phyloP scores from a whole-genome alignment of 306 rosid species.

The Lupinus albus region DNA sequence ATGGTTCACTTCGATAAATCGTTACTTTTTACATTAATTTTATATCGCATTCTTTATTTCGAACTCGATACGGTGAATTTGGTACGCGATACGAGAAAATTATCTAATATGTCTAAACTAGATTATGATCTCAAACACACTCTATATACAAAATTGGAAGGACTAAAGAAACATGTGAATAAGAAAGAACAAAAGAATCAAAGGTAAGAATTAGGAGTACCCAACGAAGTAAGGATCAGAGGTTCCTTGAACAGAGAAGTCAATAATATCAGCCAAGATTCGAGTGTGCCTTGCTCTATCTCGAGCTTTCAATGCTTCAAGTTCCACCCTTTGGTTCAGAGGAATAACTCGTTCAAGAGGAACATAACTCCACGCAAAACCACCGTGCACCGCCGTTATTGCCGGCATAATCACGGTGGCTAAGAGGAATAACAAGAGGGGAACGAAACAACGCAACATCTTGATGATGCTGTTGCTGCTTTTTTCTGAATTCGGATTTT shows the following conservation, averaged over 20 bases:
- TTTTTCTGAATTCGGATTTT: too few relatives aligned
- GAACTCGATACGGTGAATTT: too few relatives aligned
- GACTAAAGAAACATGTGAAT: too few relatives aligned
- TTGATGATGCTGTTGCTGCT: too few relatives aligned
- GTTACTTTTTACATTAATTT: too few relatives aligned
- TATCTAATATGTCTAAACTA: too few relatives aligned
- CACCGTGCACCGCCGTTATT: conserved; percentile 49
- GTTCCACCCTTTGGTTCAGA: conserved; percentile 51
- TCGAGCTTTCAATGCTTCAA: conserved; percentile 63
- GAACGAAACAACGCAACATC: too few relatives aligned
- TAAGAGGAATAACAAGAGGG: conserved; percentile 15
- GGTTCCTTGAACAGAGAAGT: conserved; percentile 89
- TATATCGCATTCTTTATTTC: too few relatives aligned
- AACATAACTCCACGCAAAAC: conserved; percentile 52
- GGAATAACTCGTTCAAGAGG: conserved; percentile 76
- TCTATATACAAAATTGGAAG: conserved; percentile 1
- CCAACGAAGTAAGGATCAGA: conserved; percentile 87
- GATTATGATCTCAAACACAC: conserved; percentile 1
- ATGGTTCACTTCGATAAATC: too few relatives aligned
- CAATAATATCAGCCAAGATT: conserved; percentile 74
- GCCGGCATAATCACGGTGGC: conserved; percentile 36
- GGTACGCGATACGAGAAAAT: too few relatives aligned
- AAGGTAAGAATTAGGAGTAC: conserved; percentile 48
- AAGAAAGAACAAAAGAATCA: not conserved
- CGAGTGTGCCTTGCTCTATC: conserved; percentile 77